Conservation (phyloP, 2,329 filamentous ascomycete species). For the Nothomitra cinnamomea region DNA sequence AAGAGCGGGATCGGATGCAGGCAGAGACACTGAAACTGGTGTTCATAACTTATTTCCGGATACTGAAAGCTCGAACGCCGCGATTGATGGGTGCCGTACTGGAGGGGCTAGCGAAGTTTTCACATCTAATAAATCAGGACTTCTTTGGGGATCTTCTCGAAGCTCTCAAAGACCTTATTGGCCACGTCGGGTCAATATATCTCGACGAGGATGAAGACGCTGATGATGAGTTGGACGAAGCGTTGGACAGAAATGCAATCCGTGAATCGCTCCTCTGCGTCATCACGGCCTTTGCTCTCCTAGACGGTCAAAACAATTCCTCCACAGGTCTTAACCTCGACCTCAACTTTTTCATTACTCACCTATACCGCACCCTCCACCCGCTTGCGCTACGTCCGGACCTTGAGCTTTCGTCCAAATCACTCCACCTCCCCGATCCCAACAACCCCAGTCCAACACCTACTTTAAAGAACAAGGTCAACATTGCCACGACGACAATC, state of each 20-base stretch:
- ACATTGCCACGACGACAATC: slow-evolving; percentile 87
- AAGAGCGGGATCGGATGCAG: slow-evolving; percentile 86
- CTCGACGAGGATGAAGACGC: slow-evolving; percentile 28
- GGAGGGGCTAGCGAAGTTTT: slow-evolving; percentile 83
- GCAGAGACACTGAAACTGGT: slow-evolving; percentile 91
- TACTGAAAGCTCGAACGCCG: slow-evolving; percentile 66
- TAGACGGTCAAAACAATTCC: slow-evolving; percentile 86
- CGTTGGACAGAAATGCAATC: slow-evolving; percentile 49
- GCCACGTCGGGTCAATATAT: slow-evolving; percentile 33
- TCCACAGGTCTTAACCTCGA: slow-evolving; percentile 75
- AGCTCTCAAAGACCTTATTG: slow-evolving; percentile 82
- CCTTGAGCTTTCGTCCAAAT: slow-evolving; percentile 65
- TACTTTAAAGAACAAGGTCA: slow-evolving; percentile 52
- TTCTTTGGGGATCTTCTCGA: slow-evolving; percentile 96
- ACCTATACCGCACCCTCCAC: slow-evolving; percentile 77
- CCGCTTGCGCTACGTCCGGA: slow-evolving; percentile 66
- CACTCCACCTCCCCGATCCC: slow-evolving; percentile 53
- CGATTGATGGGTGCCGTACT: slow-evolving; percentile 93
- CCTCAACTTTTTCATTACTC: slow-evolving; percentile 84
- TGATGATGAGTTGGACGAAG: slow-evolving; percentile 30
- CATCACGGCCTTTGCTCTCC: slow-evolving; percentile 88
- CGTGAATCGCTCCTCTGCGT: slow-evolving; percentile 86
- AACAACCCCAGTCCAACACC: slow-evolving; percentile 22
- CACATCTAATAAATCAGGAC: slow-evolving; percentile 95
- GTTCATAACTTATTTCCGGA: slow-evolving; percentile 87